Conservation (phyloP, 768 basidiomycete species). For the Scleroderma bovista region DNA sequence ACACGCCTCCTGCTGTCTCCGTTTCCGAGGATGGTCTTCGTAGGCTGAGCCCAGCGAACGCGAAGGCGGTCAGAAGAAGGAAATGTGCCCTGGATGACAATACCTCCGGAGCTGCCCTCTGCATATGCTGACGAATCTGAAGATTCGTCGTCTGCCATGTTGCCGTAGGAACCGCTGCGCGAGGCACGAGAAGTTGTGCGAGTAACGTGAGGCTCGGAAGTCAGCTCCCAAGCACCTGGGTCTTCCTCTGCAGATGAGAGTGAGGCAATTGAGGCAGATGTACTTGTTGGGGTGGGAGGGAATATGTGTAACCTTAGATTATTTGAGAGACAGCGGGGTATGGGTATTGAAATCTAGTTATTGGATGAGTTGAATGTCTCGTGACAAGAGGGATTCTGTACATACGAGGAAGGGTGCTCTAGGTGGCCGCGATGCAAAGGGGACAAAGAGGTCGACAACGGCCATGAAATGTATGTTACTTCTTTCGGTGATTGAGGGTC, state of each 20-base stretch:
- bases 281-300: conserved; percentile 46
- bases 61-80: conserved; percentile 72
- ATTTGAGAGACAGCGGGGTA: conserved; percentile 74
- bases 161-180: conserved; percentile 55
- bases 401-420: conserved; percentile 69
- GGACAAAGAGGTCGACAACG: conserved; percentile 71
- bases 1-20: conserved; percentile 59
- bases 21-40: conserved; percentile 37
- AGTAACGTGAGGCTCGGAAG: conserved; percentile 71
- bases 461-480: conserved; percentile 72
- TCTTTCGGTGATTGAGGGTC: conserved; percentile 51
- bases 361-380: conserved; percentile 3
- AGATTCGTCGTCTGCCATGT: conserved; percentile 79
- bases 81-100: conserved; percentile 71
- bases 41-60: conserved; percentile 71
- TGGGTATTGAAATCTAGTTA: conserved; percentile 65
- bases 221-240: conserved; percentile 63
- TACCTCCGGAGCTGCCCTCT: conserved; percentile 52
- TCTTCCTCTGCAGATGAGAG: conserved; percentile 75
- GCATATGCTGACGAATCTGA: conserved; percentile 58
- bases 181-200: conserved; percentile 45
- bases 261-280: conserved; percentile 62
- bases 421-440: conserved; percentile 62
- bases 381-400: neutral
- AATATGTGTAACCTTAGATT: conserved; percentile 70